These are phyloP conservation scores for Globisporangium rhizosaccharum DNA, from an alignment of 352 stramenopile genomes.

Conservation along the genomic window DNA sequence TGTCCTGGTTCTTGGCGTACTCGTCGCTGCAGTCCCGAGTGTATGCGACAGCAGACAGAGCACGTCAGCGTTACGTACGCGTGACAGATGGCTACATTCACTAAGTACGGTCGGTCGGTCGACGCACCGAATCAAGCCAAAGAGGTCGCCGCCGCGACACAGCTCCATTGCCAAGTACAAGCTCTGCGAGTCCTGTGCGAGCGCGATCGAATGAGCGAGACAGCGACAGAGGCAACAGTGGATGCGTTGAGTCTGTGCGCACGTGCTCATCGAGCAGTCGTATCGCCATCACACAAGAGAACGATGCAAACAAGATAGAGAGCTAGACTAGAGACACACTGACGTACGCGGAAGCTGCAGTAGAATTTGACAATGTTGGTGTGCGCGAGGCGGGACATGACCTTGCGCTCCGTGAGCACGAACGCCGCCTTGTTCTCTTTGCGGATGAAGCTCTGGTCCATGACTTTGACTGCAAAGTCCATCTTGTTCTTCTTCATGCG, in stretches of 20 bases:
- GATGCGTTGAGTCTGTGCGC: background rate
- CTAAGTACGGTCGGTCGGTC: background rate
- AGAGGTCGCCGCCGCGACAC: constrained; percentile 77
- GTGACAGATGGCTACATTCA: constrained; percentile 1
- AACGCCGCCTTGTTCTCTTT: constrained; percentile 91
- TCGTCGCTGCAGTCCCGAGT: constrained; percentile 23
- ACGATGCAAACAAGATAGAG: background rate
- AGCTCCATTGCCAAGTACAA: constrained; percentile 89
- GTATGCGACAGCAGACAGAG: constrained; percentile 9
- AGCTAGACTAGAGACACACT: background rate
- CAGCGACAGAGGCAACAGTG: background rate
- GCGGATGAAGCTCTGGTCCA: constrained; percentile 89
- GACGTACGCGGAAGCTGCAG: constrained; percentile 77
- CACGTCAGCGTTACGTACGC: background rate
- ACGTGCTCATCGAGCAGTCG: background rate
- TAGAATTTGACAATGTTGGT: constrained; percentile 89
- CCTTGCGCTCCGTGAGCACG: constrained; percentile 87
- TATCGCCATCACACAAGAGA: constrained; percentile 8
- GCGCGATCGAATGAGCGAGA: constrained; percentile 1
- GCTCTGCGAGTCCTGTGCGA: constrained; percentile 69
- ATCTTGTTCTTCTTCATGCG: constrained; percentile 72
- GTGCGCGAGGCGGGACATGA: constrained; percentile 85
- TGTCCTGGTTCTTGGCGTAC: constrained; percentile 47
- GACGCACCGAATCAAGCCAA: constrained; percentile 67
- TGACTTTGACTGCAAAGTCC: constrained; percentile 89